Percentiles rank a stretch among this genome's conserved stretches.
These are phyloP conservation scores for Piloderma croceum DNA, from an alignment of 768 basidiomycete genomes.

Conservation along the genomic window DNA sequence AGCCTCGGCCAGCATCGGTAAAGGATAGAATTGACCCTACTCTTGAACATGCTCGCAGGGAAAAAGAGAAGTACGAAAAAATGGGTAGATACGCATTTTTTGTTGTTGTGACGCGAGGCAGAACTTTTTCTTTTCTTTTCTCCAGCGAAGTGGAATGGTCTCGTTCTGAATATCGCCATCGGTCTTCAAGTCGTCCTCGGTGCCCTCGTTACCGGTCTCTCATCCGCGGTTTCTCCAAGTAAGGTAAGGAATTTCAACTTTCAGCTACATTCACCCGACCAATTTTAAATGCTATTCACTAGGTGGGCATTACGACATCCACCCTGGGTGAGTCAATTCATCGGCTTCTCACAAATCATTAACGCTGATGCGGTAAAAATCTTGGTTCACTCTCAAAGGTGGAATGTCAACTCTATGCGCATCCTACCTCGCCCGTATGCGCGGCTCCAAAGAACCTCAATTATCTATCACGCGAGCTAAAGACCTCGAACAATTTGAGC, in stretches of 20 bases:
- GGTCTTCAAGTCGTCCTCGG: slow-evolving; percentile 59
- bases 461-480: slow-evolving; percentile 48
- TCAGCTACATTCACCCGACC: not conserved
- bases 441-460: slow-evolving; percentile 69
- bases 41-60: slow-evolving; percentile 38
- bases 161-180: slow-evolving; percentile 45
- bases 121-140: slow-evolving; percentile 18
- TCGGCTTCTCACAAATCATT: not conserved
- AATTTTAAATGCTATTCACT: slow-evolving; percentile 1
- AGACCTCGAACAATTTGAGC: slow-evolving; percentile 62
- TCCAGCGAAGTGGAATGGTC: slow-evolving; percentile 27
- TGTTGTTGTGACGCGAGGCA: not conserved
- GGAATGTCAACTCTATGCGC: slow-evolving; percentile 65
- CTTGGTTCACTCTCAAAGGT: slow-evolving; percentile 34
- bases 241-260: no score
- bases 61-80: slow-evolving; percentile 40
- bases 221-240: slow-evolving; percentile 46
- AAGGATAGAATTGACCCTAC: slow-evolving; percentile 53
- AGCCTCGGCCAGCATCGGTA: slow-evolving; percentile 32
- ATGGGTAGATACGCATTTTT: slow-evolving; percentile 36
- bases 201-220: slow-evolving; percentile 60
- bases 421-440: slow-evolving; percentile 64
- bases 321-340: slow-evolving; percentile 29
- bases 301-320: slow-evolving; percentile 35
- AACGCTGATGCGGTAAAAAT: no score